Conservation (phyloP, 2,329 filamentous ascomycete species). For the Massarina eburnea region DNA sequence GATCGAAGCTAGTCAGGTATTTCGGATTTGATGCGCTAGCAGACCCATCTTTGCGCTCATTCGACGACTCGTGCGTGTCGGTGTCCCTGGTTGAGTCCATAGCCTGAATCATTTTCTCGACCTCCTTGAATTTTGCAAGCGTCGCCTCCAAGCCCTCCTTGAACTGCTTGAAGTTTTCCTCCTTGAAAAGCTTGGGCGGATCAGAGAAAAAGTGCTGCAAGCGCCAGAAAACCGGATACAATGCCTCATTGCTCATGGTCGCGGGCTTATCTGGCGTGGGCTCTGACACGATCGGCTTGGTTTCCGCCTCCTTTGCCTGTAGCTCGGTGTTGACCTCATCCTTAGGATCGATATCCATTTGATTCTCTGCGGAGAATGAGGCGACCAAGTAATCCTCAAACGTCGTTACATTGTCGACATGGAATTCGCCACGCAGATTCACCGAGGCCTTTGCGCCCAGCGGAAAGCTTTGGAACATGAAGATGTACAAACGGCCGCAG, state of each 20-base stretch:
- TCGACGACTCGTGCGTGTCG: conserved; percentile 61
- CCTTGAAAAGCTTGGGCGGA: conserved; percentile 78
- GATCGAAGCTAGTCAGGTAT: conserved; percentile 93
- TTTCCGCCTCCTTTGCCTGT: conserved; percentile 36
- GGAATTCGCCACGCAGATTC: conserved; percentile 93
- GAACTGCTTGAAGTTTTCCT: conserved; percentile 66
- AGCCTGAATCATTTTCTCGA: conserved; percentile 68
- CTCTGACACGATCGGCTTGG: conserved; percentile 49
- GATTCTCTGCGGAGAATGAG: conserved; percentile 46
- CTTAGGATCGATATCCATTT: conserved; percentile 66
- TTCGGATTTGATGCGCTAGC: conserved; percentile 89
- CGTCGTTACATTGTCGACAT: conserved; percentile 88
- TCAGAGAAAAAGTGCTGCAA: conserved; percentile 91
- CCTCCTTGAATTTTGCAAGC: conserved; percentile 72
- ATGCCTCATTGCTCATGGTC: conserved; percentile 64
- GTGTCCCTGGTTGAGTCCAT: conserved; percentile 66
- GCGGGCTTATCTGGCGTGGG: conserved; percentile 50
- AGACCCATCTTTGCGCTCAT: conserved; percentile 63
- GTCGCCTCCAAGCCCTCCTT: conserved; percentile 65
- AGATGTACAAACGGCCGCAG: conserved; percentile 96
- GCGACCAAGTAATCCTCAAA: conserved; percentile 64
- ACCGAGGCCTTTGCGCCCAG: conserved; percentile 96
- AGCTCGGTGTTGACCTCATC: conserved; percentile 33
- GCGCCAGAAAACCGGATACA: conserved; percentile 94
- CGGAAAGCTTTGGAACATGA: conserved; percentile 96